Evolutionary conservation across 345 rosid species (phyloP), one percentile per base, ranked within the genome.

Genomic region (Rhodamnia argentea): DNA sequence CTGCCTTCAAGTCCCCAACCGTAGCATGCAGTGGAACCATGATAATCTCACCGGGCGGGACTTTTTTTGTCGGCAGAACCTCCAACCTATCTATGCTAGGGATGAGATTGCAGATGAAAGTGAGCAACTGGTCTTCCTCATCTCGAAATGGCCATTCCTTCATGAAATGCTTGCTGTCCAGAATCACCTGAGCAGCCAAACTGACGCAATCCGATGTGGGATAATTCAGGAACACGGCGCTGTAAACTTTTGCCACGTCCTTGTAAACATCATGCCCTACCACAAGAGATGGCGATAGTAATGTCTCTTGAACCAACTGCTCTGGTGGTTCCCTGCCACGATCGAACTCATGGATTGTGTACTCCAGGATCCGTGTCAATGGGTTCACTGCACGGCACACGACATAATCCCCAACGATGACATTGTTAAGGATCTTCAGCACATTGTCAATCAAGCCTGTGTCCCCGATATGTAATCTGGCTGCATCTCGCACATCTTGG

Each of bases 401-500:
- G 40, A 94, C 85, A 85, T 91, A 85, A 62, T 86, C 87, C 64
- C 94, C 96, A 27, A 97, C 89, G 9, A 91, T 89, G 22, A 95
- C 98, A 85, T 97, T 96, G 89, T 93, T 92, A 96, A 97, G 91
- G 4, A 95, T 93, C 85, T 97, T 96, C 88, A 97, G 85, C 53
- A 97, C 98, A 83, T 93, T 94, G 85, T 97, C 99, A 4, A 96
- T 91, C 91, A 97, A 88, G 24, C 99, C 99, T 0, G 98, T 95
- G 86, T 97, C 99, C 12, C 99, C 99, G 47, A 97, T 96, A 84
- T 94, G 96, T 90, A 92, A 89, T 87, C 99, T 88, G 84, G 99
- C 99, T 53, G 97, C 92, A 90, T 96, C 99, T 89, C 99, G 93
- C 58, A 96, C 94, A 54, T 96, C 97, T 88, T 96, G 99, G 82